These are phyloP conservation scores for Carpinus fangiana DNA, from an alignment of 306 rosid genomes.

Conservation along the genomic window DNA sequence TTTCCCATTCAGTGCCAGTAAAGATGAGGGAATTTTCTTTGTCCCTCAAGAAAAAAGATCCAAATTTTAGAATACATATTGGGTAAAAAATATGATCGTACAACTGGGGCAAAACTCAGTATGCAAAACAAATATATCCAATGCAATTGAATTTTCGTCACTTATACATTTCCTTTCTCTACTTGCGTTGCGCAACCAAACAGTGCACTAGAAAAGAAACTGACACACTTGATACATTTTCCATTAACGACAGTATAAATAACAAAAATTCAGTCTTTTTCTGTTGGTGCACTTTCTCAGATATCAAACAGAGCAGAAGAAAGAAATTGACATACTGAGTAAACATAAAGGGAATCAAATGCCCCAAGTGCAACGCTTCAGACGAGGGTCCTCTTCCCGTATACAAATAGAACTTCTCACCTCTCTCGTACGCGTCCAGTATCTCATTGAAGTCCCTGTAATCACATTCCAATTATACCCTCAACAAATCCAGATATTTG, in stretches of 20 bases:
- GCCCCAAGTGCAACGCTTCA: constrained; percentile 92
- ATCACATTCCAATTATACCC: not conserved
- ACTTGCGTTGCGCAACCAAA: not conserved
- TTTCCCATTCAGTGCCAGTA: no score
- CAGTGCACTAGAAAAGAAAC: not conserved
- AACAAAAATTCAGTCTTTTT: no score
- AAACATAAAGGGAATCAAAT: constrained; percentile 89
- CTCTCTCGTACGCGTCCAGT: constrained; percentile 69
- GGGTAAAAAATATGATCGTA: no score
- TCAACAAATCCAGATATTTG: no score
- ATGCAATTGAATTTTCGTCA: no score
- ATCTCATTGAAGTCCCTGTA: constrained; percentile 72
- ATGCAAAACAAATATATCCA: no score
- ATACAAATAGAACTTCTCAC: constrained; percentile 83
- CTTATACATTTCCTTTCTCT: not conserved
- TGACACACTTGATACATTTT: not conserved
- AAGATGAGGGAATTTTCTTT: no score
- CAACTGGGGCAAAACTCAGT: no score
- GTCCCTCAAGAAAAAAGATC: no score
- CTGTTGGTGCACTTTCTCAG: not conserved
- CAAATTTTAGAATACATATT: no score
- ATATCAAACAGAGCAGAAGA: not conserved
- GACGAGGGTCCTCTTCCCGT: constrained; percentile 96
- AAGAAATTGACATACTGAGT: constrained; percentile 56
- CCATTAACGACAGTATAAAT: not conserved